Evolutionary conservation across 1,284 basidiomycete species (phyloP), one percentile per base, ranked within the genome.

Genomic region (Lentinula novae-zelandiae): DNA sequence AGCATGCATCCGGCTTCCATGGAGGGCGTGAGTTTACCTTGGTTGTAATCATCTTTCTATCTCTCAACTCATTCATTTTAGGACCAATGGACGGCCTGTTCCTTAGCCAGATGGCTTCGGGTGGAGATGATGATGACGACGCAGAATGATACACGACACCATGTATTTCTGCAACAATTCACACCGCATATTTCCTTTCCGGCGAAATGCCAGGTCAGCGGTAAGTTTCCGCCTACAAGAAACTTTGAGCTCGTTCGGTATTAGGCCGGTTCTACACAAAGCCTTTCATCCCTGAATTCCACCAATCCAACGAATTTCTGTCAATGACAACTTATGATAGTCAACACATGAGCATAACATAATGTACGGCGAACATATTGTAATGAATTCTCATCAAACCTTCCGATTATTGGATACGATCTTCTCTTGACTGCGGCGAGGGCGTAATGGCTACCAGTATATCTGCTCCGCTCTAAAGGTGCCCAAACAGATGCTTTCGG

Each of bases 401-500:
- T 50, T 22, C 48, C 34, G 4, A 7, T 4, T 20, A 20, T 20
- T 13, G 20, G 12, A 54, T 42, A 54, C 54, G 54, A 31, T 42
- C 54, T 48, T 63, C 62, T 13, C 59, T 48, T 33, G 61, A 31
- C 22, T 63, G 62, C 27, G 62, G 62, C 59, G 51, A 63, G 13
- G 55, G 36, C 6, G 42, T 50, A 8, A 9, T 50, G 27, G 27
- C 27, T 3, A 3, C 27, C 3, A 4, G 27, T 27, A 27, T 27
- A 3, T 3, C 27, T 27, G 27, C 27, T 3, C 27, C 62, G 59
- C 33, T 74, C 70, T 44, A 82, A 66, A 70, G 38, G 92, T 65
- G 2, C 89, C 89, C 86, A 85, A 40, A 92, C 86, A 66, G 92
- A 91, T 59, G 85, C 82, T 60, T 89, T 78, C 22, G 90, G 78